Evolutionary conservation across 1,139 yeast species (phyloP).

Genomic region (Hyphopichia burtonii): DNA sequence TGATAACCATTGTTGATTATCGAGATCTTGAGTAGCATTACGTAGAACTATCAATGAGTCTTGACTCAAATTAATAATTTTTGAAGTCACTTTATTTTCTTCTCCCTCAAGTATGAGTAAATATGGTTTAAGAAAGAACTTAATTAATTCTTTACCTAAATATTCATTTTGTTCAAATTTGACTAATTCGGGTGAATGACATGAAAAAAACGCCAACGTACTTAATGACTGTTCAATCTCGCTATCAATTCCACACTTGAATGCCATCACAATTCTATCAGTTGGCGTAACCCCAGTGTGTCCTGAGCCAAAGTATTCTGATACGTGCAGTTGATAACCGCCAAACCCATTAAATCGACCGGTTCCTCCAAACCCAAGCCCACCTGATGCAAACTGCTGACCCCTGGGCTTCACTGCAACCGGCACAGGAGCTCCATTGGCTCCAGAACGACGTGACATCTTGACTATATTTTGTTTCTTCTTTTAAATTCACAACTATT

Average conservation of each 20-base stretch:
- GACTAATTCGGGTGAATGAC: constrained; percentile 46
- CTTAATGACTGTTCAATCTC: constrained; percentile 70
- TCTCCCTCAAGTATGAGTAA: constrained; percentile 26
- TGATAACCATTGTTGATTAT: constrained; percentile 78
- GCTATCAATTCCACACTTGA: constrained; percentile 54
- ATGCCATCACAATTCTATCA: constrained; percentile 61
- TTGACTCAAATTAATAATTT: constrained; percentile 42
- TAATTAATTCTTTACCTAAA: constrained; percentile 51
- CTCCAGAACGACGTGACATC: not conserved
- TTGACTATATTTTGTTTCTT: not conserved
- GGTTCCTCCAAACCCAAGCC: not conserved
- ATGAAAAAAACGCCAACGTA: constrained; percentile 57
- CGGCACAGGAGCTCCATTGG: not conserved
- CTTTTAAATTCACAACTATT: not conserved
- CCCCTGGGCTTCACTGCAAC: constrained; percentile 2
- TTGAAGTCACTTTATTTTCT: constrained; percentile 24
- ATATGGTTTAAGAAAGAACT: constrained; percentile 37
- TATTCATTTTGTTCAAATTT: constrained; percentile 49
- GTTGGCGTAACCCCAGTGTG: constrained; percentile 57
- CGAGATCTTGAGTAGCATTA: constrained; percentile 79
- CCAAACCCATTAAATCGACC: constrained; percentile 2
- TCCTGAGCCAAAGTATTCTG: constrained; percentile 41
- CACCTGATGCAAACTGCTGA: not conserved
- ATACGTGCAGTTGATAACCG: not conserved
- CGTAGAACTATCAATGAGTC: constrained; percentile 73